Conservation (phyloP, 352 stramenopile species). For the Albugo candida region DNA sequence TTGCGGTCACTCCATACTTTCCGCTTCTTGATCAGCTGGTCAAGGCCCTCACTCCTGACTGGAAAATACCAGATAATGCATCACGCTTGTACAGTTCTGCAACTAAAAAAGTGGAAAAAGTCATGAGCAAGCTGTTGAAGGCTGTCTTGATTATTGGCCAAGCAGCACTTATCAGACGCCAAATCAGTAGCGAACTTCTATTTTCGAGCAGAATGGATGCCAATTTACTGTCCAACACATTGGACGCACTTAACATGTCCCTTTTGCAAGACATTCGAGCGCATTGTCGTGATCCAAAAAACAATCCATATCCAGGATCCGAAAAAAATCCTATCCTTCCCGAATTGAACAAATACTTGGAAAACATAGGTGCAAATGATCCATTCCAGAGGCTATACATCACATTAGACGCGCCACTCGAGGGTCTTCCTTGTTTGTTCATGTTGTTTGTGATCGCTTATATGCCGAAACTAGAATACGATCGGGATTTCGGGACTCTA, state of each 20-base stretch:
- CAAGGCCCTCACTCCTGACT: slow-evolving; percentile 67
- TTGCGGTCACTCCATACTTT: slow-evolving; percentile 77
- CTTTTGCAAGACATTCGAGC: slow-evolving; percentile 77
- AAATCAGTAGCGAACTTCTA: slow-evolving; percentile 83
- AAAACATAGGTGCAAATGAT: slow-evolving; percentile 83
- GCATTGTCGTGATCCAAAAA: slow-evolving; percentile 71
- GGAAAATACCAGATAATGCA: slow-evolving; percentile 76
- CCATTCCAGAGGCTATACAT: slow-evolving; percentile 90
- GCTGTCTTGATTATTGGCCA: slow-evolving; percentile 86
- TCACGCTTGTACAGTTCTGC: slow-evolving; percentile 71
- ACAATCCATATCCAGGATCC: slow-evolving; percentile 52
- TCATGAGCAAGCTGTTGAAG: slow-evolving; percentile 87
- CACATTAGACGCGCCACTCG: slow-evolving; percentile 76
- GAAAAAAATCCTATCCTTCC: slow-evolving; percentile 71
- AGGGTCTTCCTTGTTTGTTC: slow-evolving; percentile 79
- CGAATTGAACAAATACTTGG: slow-evolving; percentile 82
- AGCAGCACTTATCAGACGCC: slow-evolving; percentile 81
- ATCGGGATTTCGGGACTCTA: slow-evolving; percentile 80
- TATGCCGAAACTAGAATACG: slow-evolving; percentile 86
- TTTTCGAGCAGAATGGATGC: slow-evolving; percentile 81
- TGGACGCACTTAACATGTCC: slow-evolving; percentile 82
- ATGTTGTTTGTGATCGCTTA: slow-evolving; percentile 87
- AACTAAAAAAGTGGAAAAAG: slow-evolving; percentile 86
- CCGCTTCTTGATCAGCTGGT: slow-evolving; percentile 77
- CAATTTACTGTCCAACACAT: slow-evolving; percentile 75